Evolutionary conservation across 2,329 filamentous ascomycete genomes (phyloP).

Genomic region (Colletotrichum sp.): DNA sequence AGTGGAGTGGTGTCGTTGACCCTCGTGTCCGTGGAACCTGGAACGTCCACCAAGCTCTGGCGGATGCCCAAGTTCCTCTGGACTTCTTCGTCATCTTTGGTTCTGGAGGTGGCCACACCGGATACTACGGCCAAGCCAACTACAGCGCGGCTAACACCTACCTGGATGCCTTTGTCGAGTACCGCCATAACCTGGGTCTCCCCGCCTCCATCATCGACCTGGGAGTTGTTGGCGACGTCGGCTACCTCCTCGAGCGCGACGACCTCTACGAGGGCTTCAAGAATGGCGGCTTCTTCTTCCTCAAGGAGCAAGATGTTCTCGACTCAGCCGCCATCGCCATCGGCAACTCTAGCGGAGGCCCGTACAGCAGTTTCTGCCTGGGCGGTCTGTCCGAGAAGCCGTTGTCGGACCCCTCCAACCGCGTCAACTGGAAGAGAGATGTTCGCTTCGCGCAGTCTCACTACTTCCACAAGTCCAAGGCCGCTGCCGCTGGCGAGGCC

Average conservation of each 20-base stretch:
- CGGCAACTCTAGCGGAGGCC: background rate
- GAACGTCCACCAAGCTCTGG: slow-evolving; percentile 40
- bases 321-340: background rate
- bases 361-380: slow-evolving; percentile 1
- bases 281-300: slow-evolving; percentile 4
- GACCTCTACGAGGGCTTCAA: slow-evolving; percentile 1
- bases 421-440: slow-evolving; percentile 6
- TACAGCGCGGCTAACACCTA: slow-evolving; percentile 46
- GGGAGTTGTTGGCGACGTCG: slow-evolving; percentile 37
- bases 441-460: slow-evolving; percentile 4
- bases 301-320: slow-evolving; percentile 6
- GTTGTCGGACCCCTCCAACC: background rate
- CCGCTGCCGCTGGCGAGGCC: background rate
- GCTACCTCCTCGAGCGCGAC: slow-evolving; percentile 26
- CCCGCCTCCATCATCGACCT: slow-evolving; percentile 46
- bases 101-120: slow-evolving; percentile 49
- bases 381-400: slow-evolving; percentile 1
- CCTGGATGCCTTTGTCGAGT: slow-evolving; percentile 41
- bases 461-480: background rate
- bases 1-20: slow-evolving; percentile 33
- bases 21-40: slow-evolving; percentile 45
- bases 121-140: slow-evolving; percentile 40
- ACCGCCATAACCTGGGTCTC: slow-evolving; percentile 37
- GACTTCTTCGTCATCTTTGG: slow-evolving; percentile 53
- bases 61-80: slow-evolving; percentile 23